phyloP scores from a whole-genome alignment of 2,329 filamentous ascomycete species.

The Colletotrichum costaricense region DNA sequence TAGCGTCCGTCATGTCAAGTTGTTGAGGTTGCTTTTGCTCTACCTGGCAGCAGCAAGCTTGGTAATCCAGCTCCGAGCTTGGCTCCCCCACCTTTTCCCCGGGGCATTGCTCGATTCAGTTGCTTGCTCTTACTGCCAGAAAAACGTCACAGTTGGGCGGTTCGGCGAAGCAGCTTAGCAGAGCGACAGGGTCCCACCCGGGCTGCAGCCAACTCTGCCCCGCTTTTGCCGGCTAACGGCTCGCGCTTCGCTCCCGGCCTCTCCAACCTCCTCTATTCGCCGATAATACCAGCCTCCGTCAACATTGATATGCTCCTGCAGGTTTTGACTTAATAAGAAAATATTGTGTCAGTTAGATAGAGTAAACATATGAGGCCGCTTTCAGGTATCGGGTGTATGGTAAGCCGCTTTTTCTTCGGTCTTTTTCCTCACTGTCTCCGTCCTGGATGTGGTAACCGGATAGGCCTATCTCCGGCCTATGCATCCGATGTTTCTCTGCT shows the following conservation, averaged over 20 bases:
- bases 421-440: background rate
- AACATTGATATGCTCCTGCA: background rate
- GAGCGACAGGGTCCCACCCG: background rate
- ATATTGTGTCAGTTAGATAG: background rate
- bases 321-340: background rate
- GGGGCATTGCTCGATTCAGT: background rate
- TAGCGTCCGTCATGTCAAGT: background rate
- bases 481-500: background rate
- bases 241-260: background rate
- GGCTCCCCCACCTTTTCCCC: background rate
- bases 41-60: slow-evolving; percentile 15
- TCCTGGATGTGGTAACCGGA: background rate
- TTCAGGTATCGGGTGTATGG: background rate
- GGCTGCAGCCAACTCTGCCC: slow-evolving; percentile 1
- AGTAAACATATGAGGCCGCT: background rate
- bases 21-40: background rate
- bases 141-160: slow-evolving; percentile 9
- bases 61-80: slow-evolving; percentile 21
- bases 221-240: slow-evolving; percentile 11
- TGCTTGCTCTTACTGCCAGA: background rate
- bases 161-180: background rate
- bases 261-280: background rate
- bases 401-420: background rate
- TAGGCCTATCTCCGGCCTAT: background rate
- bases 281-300: background rate